These are phyloP conservation scores for Cytospora chrysosperma DNA, from an alignment of 2,329 filamentous ascomycete genomes.

Conservation along the genomic window DNA sequence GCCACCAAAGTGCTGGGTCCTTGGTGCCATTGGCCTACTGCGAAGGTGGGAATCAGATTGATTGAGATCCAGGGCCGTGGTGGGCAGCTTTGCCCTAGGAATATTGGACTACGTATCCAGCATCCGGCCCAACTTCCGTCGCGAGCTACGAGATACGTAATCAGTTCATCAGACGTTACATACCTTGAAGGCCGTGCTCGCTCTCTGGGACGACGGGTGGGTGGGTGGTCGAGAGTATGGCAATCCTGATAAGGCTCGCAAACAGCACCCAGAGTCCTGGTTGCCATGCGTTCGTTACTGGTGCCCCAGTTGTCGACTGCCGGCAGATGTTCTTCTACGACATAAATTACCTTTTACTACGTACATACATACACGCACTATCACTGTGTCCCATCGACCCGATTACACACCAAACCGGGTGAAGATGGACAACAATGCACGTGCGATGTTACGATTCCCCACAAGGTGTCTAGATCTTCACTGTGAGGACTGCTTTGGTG, in stretches of 20 bases:
- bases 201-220: background rate
- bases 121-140: background rate
- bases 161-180: background rate
- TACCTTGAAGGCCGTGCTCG: conserved; percentile 1
- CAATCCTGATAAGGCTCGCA: background rate
- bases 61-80: background rate
- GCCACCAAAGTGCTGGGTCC: conserved; percentile 18
- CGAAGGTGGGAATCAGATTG: conserved; percentile 5
- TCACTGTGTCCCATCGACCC: conserved; percentile 5
- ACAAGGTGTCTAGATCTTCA: conserved; percentile 12
- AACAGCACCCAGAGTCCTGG: background rate
- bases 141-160: background rate
- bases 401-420: conserved; percentile 9
- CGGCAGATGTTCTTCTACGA: conserved; percentile 11
- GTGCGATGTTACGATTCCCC: conserved; percentile 23
- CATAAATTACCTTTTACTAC: no score
- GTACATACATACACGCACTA: no score
- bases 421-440: conserved; percentile 21
- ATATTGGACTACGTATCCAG: background rate
- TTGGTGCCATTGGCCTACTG: background rate
- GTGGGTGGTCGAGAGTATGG: background rate
- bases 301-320: conserved; percentile 12
- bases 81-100: background rate
- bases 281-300: conserved; percentile 5
- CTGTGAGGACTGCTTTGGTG: conserved; percentile 11